Evolutionary conservation across 192 early-diverging fungal species (phyloP).

Genomic region (Coemansia sp.): DNA sequence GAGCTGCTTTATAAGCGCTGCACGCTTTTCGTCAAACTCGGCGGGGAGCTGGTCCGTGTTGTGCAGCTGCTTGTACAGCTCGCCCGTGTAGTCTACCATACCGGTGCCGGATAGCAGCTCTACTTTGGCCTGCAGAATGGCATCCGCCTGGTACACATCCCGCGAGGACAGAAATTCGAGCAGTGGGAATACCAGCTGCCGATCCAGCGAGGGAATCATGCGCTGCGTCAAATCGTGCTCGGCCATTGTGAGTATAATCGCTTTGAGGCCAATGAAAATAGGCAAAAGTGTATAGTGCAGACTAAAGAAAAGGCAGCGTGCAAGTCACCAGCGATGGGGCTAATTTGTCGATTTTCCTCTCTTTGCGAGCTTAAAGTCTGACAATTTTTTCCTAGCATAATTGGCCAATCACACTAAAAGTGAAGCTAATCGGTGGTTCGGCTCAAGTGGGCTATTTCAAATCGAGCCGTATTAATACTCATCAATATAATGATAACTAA

Average conservation of each 20-base stretch:
- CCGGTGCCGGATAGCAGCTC: conserved; percentile 83
- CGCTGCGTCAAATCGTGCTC: conserved; percentile 75
- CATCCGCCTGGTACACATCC: conserved; percentile 75
- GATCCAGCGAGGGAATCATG: conserved; percentile 87
- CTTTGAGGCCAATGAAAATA: neutral
- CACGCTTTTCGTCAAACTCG: conserved; percentile 72
- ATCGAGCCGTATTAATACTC: too few relatives aligned
- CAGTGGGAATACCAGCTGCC: conserved; percentile 88
- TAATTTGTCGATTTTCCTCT: too few relatives aligned
- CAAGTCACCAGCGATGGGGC: too few relatives aligned
- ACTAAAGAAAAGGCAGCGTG: too few relatives aligned
- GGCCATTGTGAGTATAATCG: conserved; percentile 33
- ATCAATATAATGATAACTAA: too few relatives aligned
- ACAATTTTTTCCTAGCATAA: too few relatives aligned
- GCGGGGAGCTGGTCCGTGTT: conserved; percentile 69
- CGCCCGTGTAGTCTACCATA: conserved; percentile 92
- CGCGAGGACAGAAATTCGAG: conserved; percentile 83
- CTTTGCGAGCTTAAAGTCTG: too few relatives aligned
- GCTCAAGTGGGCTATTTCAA: too few relatives aligned
- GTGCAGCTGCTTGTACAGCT: conserved; percentile 80
- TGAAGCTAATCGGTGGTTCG: too few relatives aligned
- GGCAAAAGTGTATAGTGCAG: neutral
- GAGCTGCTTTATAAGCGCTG: conserved; percentile 70
- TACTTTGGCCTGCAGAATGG: conserved; percentile 83
- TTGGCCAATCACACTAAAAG: too few relatives aligned